A percentile compares a stretch with the other conserved stretches of the same genome.
Conservation (phyloP, 179 eudicot species). For the Beta macrorhiza region DNA sequence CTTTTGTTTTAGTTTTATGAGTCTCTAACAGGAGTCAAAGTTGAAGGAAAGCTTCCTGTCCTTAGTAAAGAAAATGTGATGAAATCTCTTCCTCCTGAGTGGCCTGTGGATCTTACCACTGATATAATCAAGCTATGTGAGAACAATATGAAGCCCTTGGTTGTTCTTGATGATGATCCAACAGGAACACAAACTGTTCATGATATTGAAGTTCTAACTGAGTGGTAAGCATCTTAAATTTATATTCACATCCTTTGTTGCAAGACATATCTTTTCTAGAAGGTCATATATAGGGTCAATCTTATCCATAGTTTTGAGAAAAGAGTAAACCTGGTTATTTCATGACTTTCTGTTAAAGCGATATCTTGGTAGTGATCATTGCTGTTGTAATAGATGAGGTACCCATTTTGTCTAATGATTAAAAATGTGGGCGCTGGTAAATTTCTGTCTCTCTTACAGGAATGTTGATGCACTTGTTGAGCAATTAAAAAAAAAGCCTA, state of each 20-base stretch:
- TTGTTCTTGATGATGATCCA: slow-evolving; percentile 99
- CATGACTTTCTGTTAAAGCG: not conserved
- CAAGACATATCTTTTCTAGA: not conserved
- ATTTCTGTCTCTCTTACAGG: slow-evolving; percentile 49
- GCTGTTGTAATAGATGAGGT: not conserved
- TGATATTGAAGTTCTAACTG: slow-evolving; percentile 88
- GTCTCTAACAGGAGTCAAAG: slow-evolving; percentile 86
- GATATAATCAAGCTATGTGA: slow-evolving; percentile 57
- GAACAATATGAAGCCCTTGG: slow-evolving; percentile 65
- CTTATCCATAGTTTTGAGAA: not conserved
- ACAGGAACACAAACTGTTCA: slow-evolving; percentile 99
- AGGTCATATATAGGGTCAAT: not conserved
- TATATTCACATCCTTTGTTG: not conserved
- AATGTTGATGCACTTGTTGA: slow-evolving; percentile 63
- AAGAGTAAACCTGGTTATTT: not conserved
- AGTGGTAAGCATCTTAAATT: slow-evolving; percentile 55
- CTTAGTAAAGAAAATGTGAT: slow-evolving; percentile 57
- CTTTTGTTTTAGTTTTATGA: slow-evolving; percentile 69
- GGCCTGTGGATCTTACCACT: slow-evolving; percentile 70
- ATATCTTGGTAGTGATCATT: not conserved
- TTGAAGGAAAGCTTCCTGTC: slow-evolving; percentile 78
- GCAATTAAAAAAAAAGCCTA: slow-evolving; percentile 66
- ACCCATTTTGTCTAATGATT: not conserved
- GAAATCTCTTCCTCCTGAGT: slow-evolving; percentile 79
- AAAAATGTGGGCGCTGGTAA: no score